Evolutionary conservation across 202 grass and related monocot species (phyloP), one percentile per base, ranked within the genome.

Genomic region (Hordeum pubiflorum): DNA sequence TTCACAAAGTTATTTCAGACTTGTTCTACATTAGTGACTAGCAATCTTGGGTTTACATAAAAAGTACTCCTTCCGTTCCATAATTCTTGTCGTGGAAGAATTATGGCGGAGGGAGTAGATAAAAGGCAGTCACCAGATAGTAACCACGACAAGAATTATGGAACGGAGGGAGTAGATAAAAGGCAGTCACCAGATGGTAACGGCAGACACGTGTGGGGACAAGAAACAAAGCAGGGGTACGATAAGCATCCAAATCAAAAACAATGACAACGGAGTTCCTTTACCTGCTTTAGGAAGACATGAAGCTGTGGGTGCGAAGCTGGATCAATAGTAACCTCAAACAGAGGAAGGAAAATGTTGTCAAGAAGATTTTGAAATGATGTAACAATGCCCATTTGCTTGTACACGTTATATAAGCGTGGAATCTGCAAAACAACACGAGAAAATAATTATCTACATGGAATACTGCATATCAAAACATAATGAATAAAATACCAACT

Each of bases 341-440:
- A 99, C 31, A 99, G 91, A 76, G 96, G 96, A 89, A 99, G 92
- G 62, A 99, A 99, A 83, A 99, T 90, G 57, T 99, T 96, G 89
- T 99, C 96, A 38, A 99, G 92, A 75, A 99, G 84, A 83, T 87
- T 93, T 54, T 99, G 96, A 70, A 99, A 99, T 88, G 96, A 99
- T 78, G 88, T 99, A 54, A 89, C 92, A 50, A 91, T 99, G 57
- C 96, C 96, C 92, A 99, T 99, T 90, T 93, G 90, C 89, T 96
- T 93, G 85, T 99, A 99, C 36, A 99, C 72, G 74, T 91, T 99
- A 84, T 99, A 99, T 69, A 99, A 74, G 56, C 96, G 87, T 7
- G 96, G 92, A 66, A 99, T 90, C 96, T 99, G 89, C 73, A 87
- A 79, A 86, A 72, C 10, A 84, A 32, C 10, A 20, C 50, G 14